Conservation (phyloP, 257 asterid genomes). For the Anisodus tanguticus region DNA sequence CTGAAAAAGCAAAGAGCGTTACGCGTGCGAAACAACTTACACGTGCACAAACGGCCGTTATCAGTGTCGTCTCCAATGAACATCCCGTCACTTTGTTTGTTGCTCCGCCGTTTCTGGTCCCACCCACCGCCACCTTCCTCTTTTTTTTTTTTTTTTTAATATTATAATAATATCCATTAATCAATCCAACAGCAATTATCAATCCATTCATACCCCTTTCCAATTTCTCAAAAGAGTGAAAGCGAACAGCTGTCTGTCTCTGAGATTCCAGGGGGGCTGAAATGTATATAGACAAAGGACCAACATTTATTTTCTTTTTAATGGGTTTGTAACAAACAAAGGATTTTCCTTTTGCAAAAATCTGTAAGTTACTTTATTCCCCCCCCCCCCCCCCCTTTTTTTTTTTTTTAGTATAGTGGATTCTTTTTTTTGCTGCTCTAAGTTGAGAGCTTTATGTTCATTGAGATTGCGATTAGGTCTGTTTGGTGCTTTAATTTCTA, state of each 20-base stretch:
- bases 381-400: neutral
- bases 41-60: constrained; percentile 39
- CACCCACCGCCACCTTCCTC: constrained; percentile 24
- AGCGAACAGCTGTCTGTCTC: constrained; percentile 26
- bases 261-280: constrained; percentile 15
- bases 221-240: constrained; percentile 17
- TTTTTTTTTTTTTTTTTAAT: neutral
- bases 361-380: constrained; percentile 15
- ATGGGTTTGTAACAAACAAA: constrained; percentile 2
- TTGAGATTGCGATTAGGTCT: neutral
- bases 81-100: neutral
- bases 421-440: neutral
- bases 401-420: neutral
- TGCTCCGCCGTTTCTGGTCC: constrained; percentile 28
- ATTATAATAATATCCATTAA: neutral
- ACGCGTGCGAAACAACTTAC: constrained; percentile 26
- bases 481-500: neutral
- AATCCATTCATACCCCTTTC: neutral
- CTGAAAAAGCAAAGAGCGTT: neutral
- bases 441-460: neutral
- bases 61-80: neutral
- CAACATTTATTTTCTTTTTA: neutral
- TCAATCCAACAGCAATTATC: constrained; percentile 5
- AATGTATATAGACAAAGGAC: neutral
- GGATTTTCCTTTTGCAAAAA: neutral